Evolutionary conservation across 257 asterid genomes (phyloP), one percentile per base, ranked within the genome.

Genomic region (Petunia axillaris): DNA sequence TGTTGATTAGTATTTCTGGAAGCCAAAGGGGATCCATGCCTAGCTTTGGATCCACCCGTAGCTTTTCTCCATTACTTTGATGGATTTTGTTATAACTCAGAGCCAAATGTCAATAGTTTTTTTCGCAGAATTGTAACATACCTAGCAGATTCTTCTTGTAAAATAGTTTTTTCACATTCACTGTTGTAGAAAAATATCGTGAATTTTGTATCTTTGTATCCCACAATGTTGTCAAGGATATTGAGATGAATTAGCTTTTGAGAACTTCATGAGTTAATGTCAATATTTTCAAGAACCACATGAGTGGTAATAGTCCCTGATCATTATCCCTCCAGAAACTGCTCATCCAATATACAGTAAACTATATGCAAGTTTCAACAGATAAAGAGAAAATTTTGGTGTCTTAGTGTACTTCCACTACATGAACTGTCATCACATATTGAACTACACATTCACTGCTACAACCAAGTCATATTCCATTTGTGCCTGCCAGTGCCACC

Each of bases 1-100:
- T 93, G 98, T 84, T 95, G 87, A 82, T 89, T 79, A 88, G 70
- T 85, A 81, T 93, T 76, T 87, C 90, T 79, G 87, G 87, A 76
- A 81, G 77, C 68, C 78, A 65, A 8, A 79, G 75, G 71, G 86
- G 87, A 70, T 83, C 82, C 78, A 74, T 57, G 41, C 85, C 80
- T 70, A 86, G 85, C 64, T 77, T 46, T 40, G 76, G 74, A 64
- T 82, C 81, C 79, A 81, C 62, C 1, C 83, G 83, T 83, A 80
- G 89, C 58, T 77, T 85, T 84, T 48, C 84, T 8, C 85, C 84
- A 44, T 78, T 64, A 44, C 80, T 71, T 25, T 50, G 77, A 35
- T 71, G 4, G 44, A 71, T 40, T 35, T 6, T 50, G 16, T 71
- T 50, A 41, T 6, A n/a, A 54, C 10, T 16, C 63, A 43, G 66